Conservation (phyloP, 164 flowering plant genomes). For the Nymphaea thermarum region DNA sequence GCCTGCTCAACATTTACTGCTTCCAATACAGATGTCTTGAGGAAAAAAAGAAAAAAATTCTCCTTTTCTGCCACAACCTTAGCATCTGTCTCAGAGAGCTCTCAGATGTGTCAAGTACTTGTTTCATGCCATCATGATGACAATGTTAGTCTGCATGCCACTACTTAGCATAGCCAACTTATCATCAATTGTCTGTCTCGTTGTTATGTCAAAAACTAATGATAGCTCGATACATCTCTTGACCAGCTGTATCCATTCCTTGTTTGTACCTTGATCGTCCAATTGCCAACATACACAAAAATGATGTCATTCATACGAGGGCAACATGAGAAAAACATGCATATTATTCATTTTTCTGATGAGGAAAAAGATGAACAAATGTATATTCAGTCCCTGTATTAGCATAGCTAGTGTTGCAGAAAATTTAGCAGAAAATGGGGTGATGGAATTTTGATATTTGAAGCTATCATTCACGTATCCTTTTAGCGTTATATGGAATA, state of each 20-base stretch:
- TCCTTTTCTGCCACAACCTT: slow-evolving; percentile 46
- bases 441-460: no score
- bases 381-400: background rate
- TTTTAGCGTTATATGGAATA: no score
- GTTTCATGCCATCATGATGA: slow-evolving; percentile 58
- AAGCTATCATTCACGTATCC: no score
- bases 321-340: background rate
- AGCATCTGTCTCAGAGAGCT: slow-evolving; percentile 43
- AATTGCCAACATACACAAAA: slow-evolving; percentile 54
- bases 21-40: slow-evolving; percentile 58
- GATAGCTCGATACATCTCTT: slow-evolving; percentile 82
- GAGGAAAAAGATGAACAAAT: background rate
- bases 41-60: slow-evolving; percentile 38
- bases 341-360: background rate
- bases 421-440: no score
- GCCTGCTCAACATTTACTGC: slow-evolving; percentile 50
- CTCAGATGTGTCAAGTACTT: slow-evolving; percentile 49
- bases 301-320: background rate
- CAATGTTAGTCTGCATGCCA: slow-evolving; percentile 63
- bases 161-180: slow-evolving; percentile 55
- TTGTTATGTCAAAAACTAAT: slow-evolving; percentile 79
- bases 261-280: slow-evolving; percentile 87
- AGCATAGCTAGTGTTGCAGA: background rate
- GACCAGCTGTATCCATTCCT: slow-evolving; percentile 91
- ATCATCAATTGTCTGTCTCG: slow-evolving; percentile 65